Conservation (phyloP, 441 rosid species). For the Rhodomyrtus psidioides region DNA sequence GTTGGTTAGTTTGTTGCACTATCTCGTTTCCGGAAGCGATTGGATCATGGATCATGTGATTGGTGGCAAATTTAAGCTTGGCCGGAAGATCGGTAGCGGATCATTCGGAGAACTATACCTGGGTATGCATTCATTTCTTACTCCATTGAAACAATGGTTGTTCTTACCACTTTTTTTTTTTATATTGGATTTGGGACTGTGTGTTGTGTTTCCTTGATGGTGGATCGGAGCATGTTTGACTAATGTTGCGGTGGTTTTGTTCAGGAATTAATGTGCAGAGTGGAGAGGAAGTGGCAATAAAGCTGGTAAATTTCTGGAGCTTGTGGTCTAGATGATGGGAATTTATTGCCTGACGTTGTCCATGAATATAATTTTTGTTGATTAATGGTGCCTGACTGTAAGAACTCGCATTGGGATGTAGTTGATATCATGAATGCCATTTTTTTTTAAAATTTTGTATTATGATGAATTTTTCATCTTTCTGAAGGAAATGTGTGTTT, state of each 20-base stretch:
- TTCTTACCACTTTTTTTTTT: neutral
- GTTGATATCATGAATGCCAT: neutral
- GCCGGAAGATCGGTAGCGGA: slow-evolving; percentile 97
- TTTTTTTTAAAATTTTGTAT: neutral
- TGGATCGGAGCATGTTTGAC: neutral
- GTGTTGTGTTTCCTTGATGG: slow-evolving; percentile 1
- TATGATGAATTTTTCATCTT: neutral
- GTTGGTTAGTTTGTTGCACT: neutral
- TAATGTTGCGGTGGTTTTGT: slow-evolving; percentile 5
- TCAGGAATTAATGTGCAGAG: slow-evolving; percentile 90
- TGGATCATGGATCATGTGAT: slow-evolving; percentile 68
- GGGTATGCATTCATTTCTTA: slow-evolving; percentile 35
- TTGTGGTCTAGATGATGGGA: neutral
- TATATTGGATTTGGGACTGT: neutral
- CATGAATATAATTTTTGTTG: neutral
- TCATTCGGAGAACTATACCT: slow-evolving; percentile 93
- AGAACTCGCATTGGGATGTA: neutral
- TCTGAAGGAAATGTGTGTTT: neutral
- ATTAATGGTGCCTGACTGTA: neutral
- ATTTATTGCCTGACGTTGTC: neutral
- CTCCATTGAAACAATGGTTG: neutral
- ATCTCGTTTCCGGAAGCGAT: slow-evolving; percentile 8
- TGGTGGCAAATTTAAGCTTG: slow-evolving; percentile 92
- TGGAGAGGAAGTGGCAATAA: slow-evolving; percentile 98
- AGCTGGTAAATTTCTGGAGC: slow-evolving; percentile 49